Percentiles rank a stretch among this genome's conserved stretches.
phyloP scores from a whole-genome alignment of 2,329 filamentous ascomycete species.

The Talaromyces sp. region DNA sequence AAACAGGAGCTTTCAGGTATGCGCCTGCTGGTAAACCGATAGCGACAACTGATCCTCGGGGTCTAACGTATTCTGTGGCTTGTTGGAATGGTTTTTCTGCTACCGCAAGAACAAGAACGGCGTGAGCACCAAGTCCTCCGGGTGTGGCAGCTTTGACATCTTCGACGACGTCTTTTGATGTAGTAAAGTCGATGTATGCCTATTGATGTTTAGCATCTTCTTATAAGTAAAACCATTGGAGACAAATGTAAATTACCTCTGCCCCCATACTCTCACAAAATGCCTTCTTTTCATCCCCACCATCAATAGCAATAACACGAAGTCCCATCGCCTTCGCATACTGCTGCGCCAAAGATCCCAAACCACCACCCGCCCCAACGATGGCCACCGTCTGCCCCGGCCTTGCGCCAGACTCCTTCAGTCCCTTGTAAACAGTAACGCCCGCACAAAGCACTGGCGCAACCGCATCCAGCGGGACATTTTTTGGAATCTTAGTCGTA shows the following conservation, averaged over 20 bases:
- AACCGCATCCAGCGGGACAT: conserved; percentile 70
- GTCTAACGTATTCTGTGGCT: conserved; percentile 80
- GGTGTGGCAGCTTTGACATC: conserved; percentile 78
- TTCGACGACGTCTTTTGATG: conserved; percentile 70
- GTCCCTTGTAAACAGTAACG: conserved; percentile 83
- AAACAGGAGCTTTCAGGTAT: conserved; percentile 77
- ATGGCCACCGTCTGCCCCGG: conserved; percentile 78
- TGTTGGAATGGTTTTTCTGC: conserved; percentile 94
- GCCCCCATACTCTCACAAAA: conserved; percentile 68
- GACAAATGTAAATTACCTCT: conserved; percentile 30
- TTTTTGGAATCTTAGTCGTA: conserved; percentile 75
- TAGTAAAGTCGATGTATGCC: conserved; percentile 76
- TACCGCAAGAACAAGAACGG: conserved; percentile 81
- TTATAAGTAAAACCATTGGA: not conserved
- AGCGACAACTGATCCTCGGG: conserved; percentile 77
- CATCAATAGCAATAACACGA: conserved; percentile 74
- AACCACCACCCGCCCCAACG: conserved; percentile 80
- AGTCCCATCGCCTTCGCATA: conserved; percentile 91
- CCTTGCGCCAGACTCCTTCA: conserved; percentile 74
- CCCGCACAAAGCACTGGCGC: conserved; percentile 80
- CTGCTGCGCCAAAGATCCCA: conserved; percentile 77
- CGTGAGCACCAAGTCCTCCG: conserved; percentile 81
- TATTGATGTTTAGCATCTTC: conserved; percentile 20
- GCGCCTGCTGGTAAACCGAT: conserved; percentile 84
- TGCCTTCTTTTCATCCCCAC: conserved; percentile 72